A percentile compares a stretch with the other conserved stretches of the same genome.
Evolutionary conservation across 1,284 basidiomycete species (phyloP).

Genomic region (Tylopilus sp.): DNA sequence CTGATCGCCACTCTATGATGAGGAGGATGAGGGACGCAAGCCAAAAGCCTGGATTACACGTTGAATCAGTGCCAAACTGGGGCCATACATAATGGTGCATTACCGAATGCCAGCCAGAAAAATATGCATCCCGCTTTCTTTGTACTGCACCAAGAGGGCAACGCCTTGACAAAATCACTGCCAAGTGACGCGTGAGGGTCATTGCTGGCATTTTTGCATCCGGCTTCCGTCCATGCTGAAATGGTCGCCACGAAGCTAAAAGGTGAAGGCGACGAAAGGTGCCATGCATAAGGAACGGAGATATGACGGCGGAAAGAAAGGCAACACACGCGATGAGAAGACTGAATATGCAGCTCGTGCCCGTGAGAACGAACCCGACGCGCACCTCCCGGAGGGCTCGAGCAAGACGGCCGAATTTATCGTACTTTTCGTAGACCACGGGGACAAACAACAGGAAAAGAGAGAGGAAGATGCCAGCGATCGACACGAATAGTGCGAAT

Average conservation of each 20-base stretch:
- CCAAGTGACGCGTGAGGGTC: slow-evolving; percentile 73
- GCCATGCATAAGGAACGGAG: slow-evolving; percentile 8
- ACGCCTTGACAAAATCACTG: slow-evolving; percentile 61
- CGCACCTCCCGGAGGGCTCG: slow-evolving; percentile 77
- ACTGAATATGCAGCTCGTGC: slow-evolving; percentile 58
- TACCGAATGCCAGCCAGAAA: slow-evolving; percentile 80
- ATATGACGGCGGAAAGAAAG: slow-evolving; percentile 2
- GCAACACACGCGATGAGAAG: slow-evolving; percentile 72
- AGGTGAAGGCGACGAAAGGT: not conserved
- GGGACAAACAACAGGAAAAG: slow-evolving; percentile 72
- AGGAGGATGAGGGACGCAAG: slow-evolving; percentile 56
- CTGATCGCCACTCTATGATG: slow-evolving; percentile 69
- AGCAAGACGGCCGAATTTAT: slow-evolving; percentile 71
- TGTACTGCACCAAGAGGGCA: slow-evolving; percentile 81
- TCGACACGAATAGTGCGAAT: slow-evolving; percentile 78
- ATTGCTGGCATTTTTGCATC: slow-evolving; percentile 76
- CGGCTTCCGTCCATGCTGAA: slow-evolving; percentile 74
- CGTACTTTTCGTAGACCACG: slow-evolving; percentile 81
- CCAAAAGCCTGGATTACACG: slow-evolving; percentile 55
- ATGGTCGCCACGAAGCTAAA: slow-evolving; percentile 68
- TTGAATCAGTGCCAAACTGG: slow-evolving; percentile 2
- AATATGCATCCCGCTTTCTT: slow-evolving; percentile 86
- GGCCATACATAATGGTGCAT: slow-evolving; percentile 10
- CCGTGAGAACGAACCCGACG: slow-evolving; percentile 76
- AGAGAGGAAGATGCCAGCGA: slow-evolving; percentile 68